Evolutionary conservation across 2,329 filamentous ascomycete species (phyloP), one percentile per base, ranked within the genome.

Genomic region (Macrophomina phaseolina): DNA sequence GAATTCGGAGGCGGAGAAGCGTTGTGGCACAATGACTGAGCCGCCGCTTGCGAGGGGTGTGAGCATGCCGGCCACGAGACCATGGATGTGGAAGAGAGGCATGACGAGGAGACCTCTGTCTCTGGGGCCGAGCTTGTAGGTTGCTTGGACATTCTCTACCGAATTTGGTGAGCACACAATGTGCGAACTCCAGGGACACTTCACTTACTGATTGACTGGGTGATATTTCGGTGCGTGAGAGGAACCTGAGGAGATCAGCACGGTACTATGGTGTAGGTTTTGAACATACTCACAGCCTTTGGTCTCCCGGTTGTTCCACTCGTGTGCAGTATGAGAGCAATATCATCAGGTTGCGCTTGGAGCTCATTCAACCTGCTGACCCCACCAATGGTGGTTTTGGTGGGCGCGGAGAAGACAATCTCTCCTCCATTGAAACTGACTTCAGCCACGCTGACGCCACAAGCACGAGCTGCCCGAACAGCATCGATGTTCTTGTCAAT

Each of bases 71-170:
- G 91, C 92, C 16, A 94, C 83, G 0, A 94, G 85, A n/a, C 91
- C 91, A 74, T 93, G 91, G 52, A 94, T 91, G 78, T 94, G 91
- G 83, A 94, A 94, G 1, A 93, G 84, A 14, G 91, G 91, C 91
- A 93, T 94, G 68, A 94, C 90, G 7, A 94, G 85, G 84, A 91
- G 88, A 23, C 91, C 92, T 51, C 91, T 86, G 76, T 94, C 91
- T 60, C 83, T 75, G 4, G 86, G 77, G 0, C 86, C 88, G 66
- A 94, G 85, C 55, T 88, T 78, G 77, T 93, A 94, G 8, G 91
- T 93, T 67, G 84, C 81, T 73, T 88, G 83, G 74, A 93, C 91
- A 78, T 93, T 93, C 71, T 83, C 86, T 89, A 69, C 48, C 14
- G n/a, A 2, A 28, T 9, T 11, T 2, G 23, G 18, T 40, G 67